Evolutionary conservation across 2,329 filamentous ascomycete species (phyloP).

Genomic region (Scedosporium apiospermum): DNA sequence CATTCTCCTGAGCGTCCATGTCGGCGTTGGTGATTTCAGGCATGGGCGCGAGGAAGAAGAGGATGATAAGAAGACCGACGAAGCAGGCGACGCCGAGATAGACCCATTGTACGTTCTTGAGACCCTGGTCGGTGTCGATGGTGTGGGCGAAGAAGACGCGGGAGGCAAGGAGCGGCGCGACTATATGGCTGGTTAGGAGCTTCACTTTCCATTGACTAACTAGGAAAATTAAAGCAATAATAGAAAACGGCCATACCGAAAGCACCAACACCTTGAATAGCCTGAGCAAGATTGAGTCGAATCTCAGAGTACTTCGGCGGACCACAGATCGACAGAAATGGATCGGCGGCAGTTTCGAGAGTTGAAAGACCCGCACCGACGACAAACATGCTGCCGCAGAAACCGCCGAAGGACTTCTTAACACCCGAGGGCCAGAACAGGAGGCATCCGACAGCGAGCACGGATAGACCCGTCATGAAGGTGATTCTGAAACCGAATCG

Average conservation of each 20-base stretch:
- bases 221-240: neutral
- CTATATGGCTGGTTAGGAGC: neutral
- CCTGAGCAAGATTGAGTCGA: conserved; percentile 64
- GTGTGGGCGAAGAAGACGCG: conserved; percentile 53
- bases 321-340: conserved; percentile 32
- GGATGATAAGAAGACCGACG: conserved; percentile 42
- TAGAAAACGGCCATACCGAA: conserved; percentile 27
- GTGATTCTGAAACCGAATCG: conserved; percentile 57
- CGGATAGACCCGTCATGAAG: conserved; percentile 57
- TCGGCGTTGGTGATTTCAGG: conserved; percentile 51
- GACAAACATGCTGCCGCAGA: conserved; percentile 64
- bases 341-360: conserved; percentile 69
- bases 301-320: conserved; percentile 64
- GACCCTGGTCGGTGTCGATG: conserved; percentile 33
- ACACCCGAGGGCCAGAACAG: conserved; percentile 43
- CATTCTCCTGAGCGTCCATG: conserved; percentile 44
- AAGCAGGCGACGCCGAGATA: conserved; percentile 55
- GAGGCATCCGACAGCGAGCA: conserved; percentile 56
- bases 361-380: conserved; percentile 65
- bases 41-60: conserved; percentile 47
- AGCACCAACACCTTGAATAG: conserved; percentile 67
- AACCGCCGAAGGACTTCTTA: conserved; percentile 61
- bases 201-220: too few relatives aligned
- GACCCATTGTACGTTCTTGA: conserved; percentile 54
- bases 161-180: conserved; percentile 48